Evolutionary conservation across 2,329 filamentous ascomycete species (phyloP), one percentile per base, ranked within the genome.

Genomic region (Trichoderma polysporum): DNA sequence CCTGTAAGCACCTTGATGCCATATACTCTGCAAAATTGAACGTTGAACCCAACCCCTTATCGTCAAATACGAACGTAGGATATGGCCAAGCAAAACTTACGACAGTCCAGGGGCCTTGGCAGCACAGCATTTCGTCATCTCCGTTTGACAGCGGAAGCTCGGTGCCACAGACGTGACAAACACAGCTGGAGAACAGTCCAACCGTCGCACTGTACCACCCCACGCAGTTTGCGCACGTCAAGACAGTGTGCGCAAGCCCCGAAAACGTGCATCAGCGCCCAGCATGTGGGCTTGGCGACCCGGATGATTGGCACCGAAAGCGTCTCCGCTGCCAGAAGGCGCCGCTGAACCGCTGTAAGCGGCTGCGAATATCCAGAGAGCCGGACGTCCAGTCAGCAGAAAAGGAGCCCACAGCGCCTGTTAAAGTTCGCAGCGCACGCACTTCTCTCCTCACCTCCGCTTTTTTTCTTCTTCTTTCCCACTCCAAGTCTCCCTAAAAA

Each of bases 331-430:
- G 60, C 50, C 17, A 35, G 5, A 35, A 41, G 22, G 25, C 31
- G 59, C 47, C 49, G 37, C 25, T 66, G 62, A 58, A 66, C 27
- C 62, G 62, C 54, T 58, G 63, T 60, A 56, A 50, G 53, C 45
- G 35, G 59, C 59, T 53, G 35, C 47, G 19, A 45, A 33, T n/a
- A 27, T 29, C 49, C 25, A 54, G 50, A 19, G 12, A n/a, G n/a
- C n/a, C n/a, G n/a, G n/a, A 29, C 50, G n/a, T 50, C 19, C 29
- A 54, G 50, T 45, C 41, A 45, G 41, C 41, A 45, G 41, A n/a
- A 45, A 60, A 49, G 53, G 33, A 25, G 31, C 25, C 19, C 41
- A 45, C 41, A 45, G 41, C 8, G n/a, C 41, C 41, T 22, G 33
- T 53, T 58, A 54, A 58, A 66, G 41, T 47, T 49, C 35, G 33